phyloP scores from a whole-genome alignment of 2,329 filamentous ascomycete species.

The Metarhizium rileyi region DNA sequence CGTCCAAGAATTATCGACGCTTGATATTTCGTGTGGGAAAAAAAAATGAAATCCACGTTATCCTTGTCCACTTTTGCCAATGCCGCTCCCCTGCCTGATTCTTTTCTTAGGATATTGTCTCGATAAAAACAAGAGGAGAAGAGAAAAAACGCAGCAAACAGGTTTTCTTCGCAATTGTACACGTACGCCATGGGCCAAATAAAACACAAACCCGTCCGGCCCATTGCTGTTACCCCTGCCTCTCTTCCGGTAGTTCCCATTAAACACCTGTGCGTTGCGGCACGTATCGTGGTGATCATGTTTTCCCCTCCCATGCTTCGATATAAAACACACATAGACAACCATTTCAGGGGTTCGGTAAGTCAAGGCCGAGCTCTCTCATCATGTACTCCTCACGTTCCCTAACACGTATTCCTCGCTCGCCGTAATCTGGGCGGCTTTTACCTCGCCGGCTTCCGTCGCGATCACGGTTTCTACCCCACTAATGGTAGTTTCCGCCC shows the following conservation, averaged over 20 bases:
- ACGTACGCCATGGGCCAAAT: slow-evolving; percentile 19
- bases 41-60: slow-evolving; percentile 13
- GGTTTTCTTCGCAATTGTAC: slow-evolving; percentile 24
- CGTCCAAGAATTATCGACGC: neutral
- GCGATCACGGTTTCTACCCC: slow-evolving; percentile 22
- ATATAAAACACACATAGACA: slow-evolving; percentile 8
- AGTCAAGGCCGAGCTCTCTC: slow-evolving; percentile 10
- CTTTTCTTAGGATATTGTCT: slow-evolving; percentile 22
- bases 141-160: slow-evolving; percentile 14
- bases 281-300: slow-evolving; percentile 22
- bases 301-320: slow-evolving; percentile 18
- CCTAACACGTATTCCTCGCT: slow-evolving; percentile 1
- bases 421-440: slow-evolving; percentile 5
- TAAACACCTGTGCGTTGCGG: slow-evolving; percentile 5
- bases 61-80: slow-evolving; percentile 13
- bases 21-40: slow-evolving; percentile 10
- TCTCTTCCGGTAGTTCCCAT: slow-evolving; percentile 7
- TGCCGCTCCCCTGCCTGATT: slow-evolving; percentile 19
- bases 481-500: slow-evolving; percentile 50
- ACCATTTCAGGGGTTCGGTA: slow-evolving; percentile 6
- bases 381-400: slow-evolving; percentile 9
- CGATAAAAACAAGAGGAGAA: slow-evolving; percentile 11
- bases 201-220: slow-evolving; percentile 8
- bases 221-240: slow-evolving; percentile 3
- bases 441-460: slow-evolving; percentile 14